Evolutionary conservation across 1,284 basidiomycete genomes (phyloP), one percentile per base, ranked within the genome.

Genomic region (Ceratobasidium sp.): DNA sequence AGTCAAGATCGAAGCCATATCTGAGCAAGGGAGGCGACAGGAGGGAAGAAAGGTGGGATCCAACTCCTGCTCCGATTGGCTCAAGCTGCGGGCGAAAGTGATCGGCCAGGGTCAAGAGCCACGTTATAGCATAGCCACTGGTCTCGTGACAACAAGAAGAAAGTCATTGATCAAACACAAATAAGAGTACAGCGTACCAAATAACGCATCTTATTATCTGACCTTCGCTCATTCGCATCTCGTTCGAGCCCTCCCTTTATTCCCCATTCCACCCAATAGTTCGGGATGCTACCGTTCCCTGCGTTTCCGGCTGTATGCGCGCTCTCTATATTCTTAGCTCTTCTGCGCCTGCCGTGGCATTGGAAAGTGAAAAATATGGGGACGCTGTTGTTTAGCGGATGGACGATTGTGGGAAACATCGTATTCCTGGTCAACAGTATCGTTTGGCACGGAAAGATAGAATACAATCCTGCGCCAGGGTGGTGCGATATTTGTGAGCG

Each of bases 361-460:
- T 81, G 88, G 76, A 84, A 88, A 72, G 86, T 88, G 1, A 85
- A 87, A 79, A 93, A 92, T 76, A 83, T 86, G 0, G 91, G 90
- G 44, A 91, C 90, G 11, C 86, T 91, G 75, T 81, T 89, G 60
- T 90, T 87, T 81, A 91, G 93, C 82, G 78, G 84, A 50, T 93
- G 91, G 91, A 83, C 86, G 1, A 85, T 86, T 1, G 57, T 89
- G 2, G 85, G 82, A 1, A 90, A 88, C 79, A n/a, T n/a, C n/a
- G 86, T 87, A 65, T 81, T 84, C 47, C 24, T 87, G 77, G 82
- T 93, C 78, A 91, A 94, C 81, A 85, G 87, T 19, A 80, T 91
- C 47, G 80, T 93, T 17, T 95, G 93, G 93, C 84, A 84, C 69
- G 84, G 87, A 47, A 90, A 89, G 78, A 65, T 31, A 9, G 84